Evolutionary conservation across 2,329 filamentous ascomycete genomes (phyloP), one percentile per base, ranked within the genome.

Genomic region (Elsinoe arachidis): DNA sequence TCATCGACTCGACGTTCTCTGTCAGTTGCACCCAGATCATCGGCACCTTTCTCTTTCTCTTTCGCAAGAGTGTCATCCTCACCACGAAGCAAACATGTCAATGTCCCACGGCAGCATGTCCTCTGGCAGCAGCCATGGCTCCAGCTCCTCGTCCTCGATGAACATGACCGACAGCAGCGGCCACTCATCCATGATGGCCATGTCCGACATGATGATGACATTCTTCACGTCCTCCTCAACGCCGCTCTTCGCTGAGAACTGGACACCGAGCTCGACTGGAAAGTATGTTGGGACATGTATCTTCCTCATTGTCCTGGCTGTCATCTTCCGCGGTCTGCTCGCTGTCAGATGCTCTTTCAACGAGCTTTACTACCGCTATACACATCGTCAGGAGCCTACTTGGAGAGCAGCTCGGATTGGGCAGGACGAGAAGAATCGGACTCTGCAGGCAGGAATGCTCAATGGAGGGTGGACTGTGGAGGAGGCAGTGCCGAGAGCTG

Each of bases 251-350:
- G 85, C 88, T n/a, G 69, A 73, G 17, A 70, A 76, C 55, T 96
- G 91, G 90, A 86, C 87, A 2, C 92, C 92, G 5, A 73, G 68
- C 33, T 84, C 74, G 37, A 75, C 79, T 5, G 88, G 86, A 64
- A 75, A 80, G 59, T 97, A 96, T 72, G 90, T 89, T 1, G 92
- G 84, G 57, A 95, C 90, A 26, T 95, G 92, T 76, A 88, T 96
- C 70, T 96, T 96, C 74, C 80, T 96, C 59, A 84, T 96, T 68
- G 64, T 87, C 46, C 83, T 97, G 55, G 85, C 84, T 60, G 76
- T 85, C 60, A 66, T 86, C 58, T 84, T 86, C 67, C 87, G 91
- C 52, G 73, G 77, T 17, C 77, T 96, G 15, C 74, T 92, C 52
- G 90, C 90, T 2, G 15, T 51, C 2, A 23, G 46, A 17, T 34